Evolutionary conservation across 257 asterid genomes (phyloP).

Genomic region (Fraxinus pennsylvanica): DNA sequence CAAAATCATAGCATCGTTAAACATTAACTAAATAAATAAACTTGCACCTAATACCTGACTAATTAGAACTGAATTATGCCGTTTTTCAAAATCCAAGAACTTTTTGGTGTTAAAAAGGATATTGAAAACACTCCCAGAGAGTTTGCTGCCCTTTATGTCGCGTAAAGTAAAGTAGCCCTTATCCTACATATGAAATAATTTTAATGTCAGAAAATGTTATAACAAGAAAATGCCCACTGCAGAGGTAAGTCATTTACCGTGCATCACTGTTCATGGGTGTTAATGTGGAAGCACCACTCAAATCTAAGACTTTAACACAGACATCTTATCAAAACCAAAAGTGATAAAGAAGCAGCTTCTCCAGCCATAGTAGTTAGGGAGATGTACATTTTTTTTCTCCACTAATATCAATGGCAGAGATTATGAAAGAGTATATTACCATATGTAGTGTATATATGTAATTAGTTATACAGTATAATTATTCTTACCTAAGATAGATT

Average conservation of each 20-base stretch:
- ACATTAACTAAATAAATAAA: neutral
- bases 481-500: no score
- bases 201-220: constrained; percentile 20
- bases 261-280: neutral
- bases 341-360: constrained; percentile 8
- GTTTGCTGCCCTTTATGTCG: constrained; percentile 85
- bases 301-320: constrained; percentile 12
- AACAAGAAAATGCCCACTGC: neutral
- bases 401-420: neutral
- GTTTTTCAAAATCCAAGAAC: constrained; percentile 86
- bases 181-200: constrained; percentile 54
- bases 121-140: constrained; percentile 87
- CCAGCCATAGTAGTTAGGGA: constrained; percentile 8
- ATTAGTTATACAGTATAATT: no score
- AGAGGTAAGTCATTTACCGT: neutral
- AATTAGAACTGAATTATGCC: constrained; percentile 91
- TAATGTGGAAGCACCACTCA: constrained; percentile 12
- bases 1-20: constrained; percentile 12
- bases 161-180: constrained; percentile 76
- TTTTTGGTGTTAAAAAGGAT: constrained; percentile 93
- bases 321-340: neutral
- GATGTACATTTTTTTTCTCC: constrained; percentile 16
- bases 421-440: no score
- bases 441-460: no score
- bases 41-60: constrained; percentile 69